A percentile compares a stretch with the other conserved stretches of the same genome.
Conservation (phyloP, 257 asterid species). For the Solanum dulcamara region DNA sequence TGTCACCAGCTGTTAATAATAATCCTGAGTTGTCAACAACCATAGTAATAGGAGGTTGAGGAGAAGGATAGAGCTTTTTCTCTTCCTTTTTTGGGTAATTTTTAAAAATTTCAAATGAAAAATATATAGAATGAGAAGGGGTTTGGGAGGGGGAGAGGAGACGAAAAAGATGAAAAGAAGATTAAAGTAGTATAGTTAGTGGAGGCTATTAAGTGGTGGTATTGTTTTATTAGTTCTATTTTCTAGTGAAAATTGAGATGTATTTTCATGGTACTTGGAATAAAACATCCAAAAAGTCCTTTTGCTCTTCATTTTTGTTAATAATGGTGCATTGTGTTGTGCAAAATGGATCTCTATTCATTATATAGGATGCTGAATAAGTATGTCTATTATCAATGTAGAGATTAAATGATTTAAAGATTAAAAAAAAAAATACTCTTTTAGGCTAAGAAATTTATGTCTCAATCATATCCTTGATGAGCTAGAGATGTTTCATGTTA, state of each 20-base stretch:
- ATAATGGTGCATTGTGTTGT: not conserved
- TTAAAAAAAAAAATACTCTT: not conserved
- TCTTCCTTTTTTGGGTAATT: not conserved
- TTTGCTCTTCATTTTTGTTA: not conserved
- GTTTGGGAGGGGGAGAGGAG: no score
- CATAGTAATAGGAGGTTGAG: conserved; percentile 1
- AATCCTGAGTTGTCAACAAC: conserved; percentile 3
- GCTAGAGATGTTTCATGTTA: not conserved
- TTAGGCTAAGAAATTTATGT: not conserved
- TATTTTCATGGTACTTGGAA: not conserved
- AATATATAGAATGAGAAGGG: not conserved
- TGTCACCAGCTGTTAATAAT: conserved; percentile 24
- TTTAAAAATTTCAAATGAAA: not conserved
- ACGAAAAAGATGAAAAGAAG: not conserved
- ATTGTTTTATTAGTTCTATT: not conserved
- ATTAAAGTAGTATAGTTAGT: not conserved
- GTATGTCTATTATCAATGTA: not conserved
- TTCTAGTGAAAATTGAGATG: not conserved
- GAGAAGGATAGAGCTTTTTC: not conserved
- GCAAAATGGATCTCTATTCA: not conserved
- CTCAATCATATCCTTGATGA: not conserved
- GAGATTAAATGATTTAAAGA: not conserved
- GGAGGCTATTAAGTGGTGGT: not conserved
- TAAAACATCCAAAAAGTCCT: not conserved
- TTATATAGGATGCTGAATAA: not conserved